Evolutionary conservation across 2,329 filamentous ascomycete species (phyloP), one percentile per base, ranked within the genome.

Genomic region (Cordyceps farinosa): DNA sequence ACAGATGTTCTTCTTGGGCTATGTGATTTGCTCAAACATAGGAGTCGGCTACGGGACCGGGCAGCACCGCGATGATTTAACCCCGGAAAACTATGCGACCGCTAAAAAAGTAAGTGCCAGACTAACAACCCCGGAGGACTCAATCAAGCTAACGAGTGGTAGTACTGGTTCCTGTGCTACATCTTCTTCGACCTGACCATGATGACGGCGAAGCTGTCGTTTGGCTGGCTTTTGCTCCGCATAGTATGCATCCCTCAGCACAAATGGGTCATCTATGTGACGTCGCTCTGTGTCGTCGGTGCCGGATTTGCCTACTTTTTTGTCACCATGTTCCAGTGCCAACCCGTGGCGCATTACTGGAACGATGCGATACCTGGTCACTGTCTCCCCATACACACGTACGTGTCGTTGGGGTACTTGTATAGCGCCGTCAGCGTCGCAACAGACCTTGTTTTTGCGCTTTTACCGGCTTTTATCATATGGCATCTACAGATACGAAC

Each of bases 391-490:
- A 56, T 66, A 1, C 73, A 76, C 1, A 72, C 78, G 29, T 75
- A 85, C 9, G 79, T 82, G 45, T 76, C 72, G 4, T 73, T 84
- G 15, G 80, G 78, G 3, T 81, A 81, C 57, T 69, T 79, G 1
- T 82, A 83, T 67, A 81, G 80, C 66, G 75, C 75, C 1, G 71
- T 78, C 4, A 79, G 77, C 30, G 78, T 80, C 13, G 64, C 77
- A 3, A 80, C 76, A 36, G 82, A 84, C 66, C 76, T 82, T 30
- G 75, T 76, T 0, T 75, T 83, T 52, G 80, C 80, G 3, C 67
- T 84, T 17, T 68, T 84, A 7, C 82, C 82, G 0, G 76, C 81
- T 1, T 79, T 80, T 62, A 76, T 87, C 5, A 75, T 87, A 0
- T 81, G 77, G 75, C 76, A 79, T 13, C 67, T 86, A 17, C 77